phyloP scores from a whole-genome alignment of 768 basidiomycete genomes.

The Strobilomyces echinocephalus region DNA sequence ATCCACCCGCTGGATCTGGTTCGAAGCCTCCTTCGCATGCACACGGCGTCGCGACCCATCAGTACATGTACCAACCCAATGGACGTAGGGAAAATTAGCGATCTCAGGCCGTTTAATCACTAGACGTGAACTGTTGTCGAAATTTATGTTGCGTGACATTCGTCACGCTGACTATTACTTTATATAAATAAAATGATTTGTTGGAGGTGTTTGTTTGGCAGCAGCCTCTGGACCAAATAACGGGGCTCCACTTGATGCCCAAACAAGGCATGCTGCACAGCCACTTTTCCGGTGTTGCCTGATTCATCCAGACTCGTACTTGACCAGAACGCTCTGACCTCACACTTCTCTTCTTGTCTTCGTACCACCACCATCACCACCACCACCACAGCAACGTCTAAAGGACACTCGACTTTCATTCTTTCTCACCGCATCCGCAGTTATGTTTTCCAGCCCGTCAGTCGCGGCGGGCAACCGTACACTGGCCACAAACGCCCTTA shows the following conservation, averaged over 20 bases:
- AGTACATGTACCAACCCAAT: conserved; percentile 46
- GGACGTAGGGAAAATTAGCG: conserved; percentile 32
- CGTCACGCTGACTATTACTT: conserved; percentile 12
- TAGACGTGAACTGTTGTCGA: conserved; percentile 5
- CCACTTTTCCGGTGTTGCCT: conserved; percentile 11
- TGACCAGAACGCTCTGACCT: conserved; percentile 1
- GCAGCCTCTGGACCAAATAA: conserved; percentile 25
- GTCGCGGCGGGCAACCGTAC: conserved; percentile 53
- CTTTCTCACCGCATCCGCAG: background rate
- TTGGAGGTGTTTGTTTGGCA: conserved; percentile 26
- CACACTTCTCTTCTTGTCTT: conserved; percentile 12
- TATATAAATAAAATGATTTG: background rate
- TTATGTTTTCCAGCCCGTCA: conserved; percentile 59
- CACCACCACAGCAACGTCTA: background rate
- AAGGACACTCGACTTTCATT: background rate
- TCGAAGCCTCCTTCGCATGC: conserved; percentile 23
- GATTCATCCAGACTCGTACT: conserved; percentile 16
- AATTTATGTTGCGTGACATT: conserved; percentile 17
- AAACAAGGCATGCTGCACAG: conserved; percentile 24
- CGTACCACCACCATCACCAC: conserved; percentile 14
- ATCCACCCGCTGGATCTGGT: conserved; percentile 20
- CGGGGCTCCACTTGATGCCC: background rate
- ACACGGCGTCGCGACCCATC: conserved; percentile 31
- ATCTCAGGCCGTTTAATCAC: background rate
- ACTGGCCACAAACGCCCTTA: conserved; percentile 58